These are phyloP conservation scores for Cylindrotheca closterium DNA, from an alignment of 108 stramenopile genomes.

Conservation along the genomic window DNA sequence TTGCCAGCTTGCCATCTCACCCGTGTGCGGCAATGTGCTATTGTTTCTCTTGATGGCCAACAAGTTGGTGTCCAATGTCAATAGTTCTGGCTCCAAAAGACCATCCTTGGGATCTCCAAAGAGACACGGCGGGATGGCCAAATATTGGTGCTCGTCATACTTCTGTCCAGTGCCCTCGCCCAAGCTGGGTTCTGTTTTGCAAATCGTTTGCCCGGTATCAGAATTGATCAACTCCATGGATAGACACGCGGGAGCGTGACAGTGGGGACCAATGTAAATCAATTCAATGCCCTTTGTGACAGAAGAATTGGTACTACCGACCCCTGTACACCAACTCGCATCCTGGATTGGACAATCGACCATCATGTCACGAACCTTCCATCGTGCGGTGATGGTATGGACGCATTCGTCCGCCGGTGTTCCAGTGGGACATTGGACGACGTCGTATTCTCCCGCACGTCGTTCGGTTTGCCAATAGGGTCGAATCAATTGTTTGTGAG, in stretches of 20 bases:
- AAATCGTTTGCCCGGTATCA: neutral
- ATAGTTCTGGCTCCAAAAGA: neutral
- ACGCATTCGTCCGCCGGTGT: neutral
- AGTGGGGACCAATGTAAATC: constrained; percentile 40
- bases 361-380: constrained; percentile 30
- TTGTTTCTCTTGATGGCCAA: constrained; percentile 1
- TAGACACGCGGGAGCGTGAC: constrained; percentile 29
- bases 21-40: constrained; percentile 1
- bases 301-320: constrained; percentile 7
- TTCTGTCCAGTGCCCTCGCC: neutral
- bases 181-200: neutral
- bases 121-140: constrained; percentile 6
- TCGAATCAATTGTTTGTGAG: constrained; percentile 31
- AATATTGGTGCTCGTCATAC: constrained; percentile 1
- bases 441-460: constrained; percentile 30
- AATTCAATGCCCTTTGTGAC: constrained; percentile 27
- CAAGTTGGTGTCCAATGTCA: neutral
- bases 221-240: constrained; percentile 15
- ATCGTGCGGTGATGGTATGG: constrained; percentile 12
- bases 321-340: constrained; percentile 18
- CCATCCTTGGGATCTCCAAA: neutral
- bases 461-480: constrained; percentile 32
- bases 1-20: constrained; percentile 14
- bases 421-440: constrained; percentile 12
- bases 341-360: constrained; percentile 11